These are phyloP conservation scores for Dactylonectria estremocensis DNA, from an alignment of 2,329 filamentous ascomycete species.

Conservation along the genomic window DNA sequence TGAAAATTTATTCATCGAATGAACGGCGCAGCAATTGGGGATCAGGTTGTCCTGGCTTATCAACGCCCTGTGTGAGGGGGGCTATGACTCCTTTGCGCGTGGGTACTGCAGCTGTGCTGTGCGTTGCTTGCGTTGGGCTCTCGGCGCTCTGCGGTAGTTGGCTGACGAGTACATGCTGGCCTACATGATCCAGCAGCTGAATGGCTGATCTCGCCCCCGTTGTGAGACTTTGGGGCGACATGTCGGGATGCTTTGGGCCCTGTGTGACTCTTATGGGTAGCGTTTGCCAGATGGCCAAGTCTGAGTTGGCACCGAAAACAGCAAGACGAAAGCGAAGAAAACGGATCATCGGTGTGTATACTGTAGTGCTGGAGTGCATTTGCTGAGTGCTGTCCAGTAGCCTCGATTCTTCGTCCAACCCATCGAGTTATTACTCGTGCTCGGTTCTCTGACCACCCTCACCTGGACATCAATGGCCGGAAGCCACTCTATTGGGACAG, in stretches of 20 bases:
- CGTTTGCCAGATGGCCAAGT: conserved; percentile 10
- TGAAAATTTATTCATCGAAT: background rate
- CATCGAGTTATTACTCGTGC: conserved; percentile 19
- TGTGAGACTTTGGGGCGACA: conserved; percentile 2
- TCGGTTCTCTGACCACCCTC: conserved; percentile 28
- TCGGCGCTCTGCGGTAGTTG: conserved; percentile 20
- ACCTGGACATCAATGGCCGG: conserved; percentile 6
- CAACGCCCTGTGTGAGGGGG: conserved; percentile 1
- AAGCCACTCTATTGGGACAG: conserved; percentile 11
- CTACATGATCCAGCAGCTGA: conserved; percentile 20
- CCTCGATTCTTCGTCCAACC: conserved; percentile 17
- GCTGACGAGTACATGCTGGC: conserved; percentile 23
- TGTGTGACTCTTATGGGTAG: conserved; percentile 20
- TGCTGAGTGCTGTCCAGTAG: background rate
- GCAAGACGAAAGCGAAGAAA: conserved; percentile 1
- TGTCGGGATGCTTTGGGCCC: conserved; percentile 5
- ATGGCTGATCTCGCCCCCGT: conserved; percentile 19
- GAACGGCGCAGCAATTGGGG: conserved; percentile 8
- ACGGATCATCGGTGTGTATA: conserved; percentile 12
- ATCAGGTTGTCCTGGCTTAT: conserved; percentile 17
- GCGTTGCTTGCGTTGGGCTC: conserved; percentile 10
- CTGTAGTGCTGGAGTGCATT: conserved; percentile 10
- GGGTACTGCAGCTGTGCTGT: conserved; percentile 29
- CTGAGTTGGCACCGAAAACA: conserved; percentile 25
- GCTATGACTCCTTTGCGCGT: conserved; percentile 28